Evolutionary conservation across 352 stramenopile species (phyloP), one percentile per base, ranked within the genome.

Genomic region (Phytophthora sansomeana): DNA sequence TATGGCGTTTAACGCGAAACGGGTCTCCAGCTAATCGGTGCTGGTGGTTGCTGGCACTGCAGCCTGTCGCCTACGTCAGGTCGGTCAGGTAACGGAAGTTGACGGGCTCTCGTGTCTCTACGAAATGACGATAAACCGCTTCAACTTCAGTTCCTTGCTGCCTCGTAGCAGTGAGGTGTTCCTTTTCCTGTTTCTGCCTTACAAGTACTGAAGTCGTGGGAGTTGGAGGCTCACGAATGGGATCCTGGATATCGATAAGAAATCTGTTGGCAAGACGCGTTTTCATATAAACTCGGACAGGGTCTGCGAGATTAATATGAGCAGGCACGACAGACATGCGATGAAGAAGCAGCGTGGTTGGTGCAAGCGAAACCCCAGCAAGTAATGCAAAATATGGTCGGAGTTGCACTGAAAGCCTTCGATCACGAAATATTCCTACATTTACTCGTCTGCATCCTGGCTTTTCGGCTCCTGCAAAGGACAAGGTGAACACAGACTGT

Each of bases 381-480:
- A 59, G 39, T 46, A 29, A 26, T 46, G 39, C 39, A 46, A 46
- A 24, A 49, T 53, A 60, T 26, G 13, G 39, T 29, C 58, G 16
- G 39, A 29, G 19, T 42, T 47, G 46, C 33, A 32, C 26, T n/a
- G 46, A 29, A 51, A 66, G 28, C 10, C 19, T 51, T 42, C 13
- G 21, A 48, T 39, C 47, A 53, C 50, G 29, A 56, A 59, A 55
- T 26, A 41, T 33, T 24, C 54, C 55, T 60, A 36, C 33, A 47
- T 60, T 58, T 71, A 82, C 52, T 78, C 76, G 42, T 87, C 76
- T 5, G 41, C 47, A 46, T 88, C 80, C 42, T 86, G 77, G 33
- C 85, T 73, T 63, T 92, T 95, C 19, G 87, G 87, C 43, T 95
- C 87, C 81, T 91, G 49, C 28, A 66, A 43, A 13, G 38, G 19